Evolutionary conservation across 2,329 filamentous ascomycete species (phyloP).

Genomic region (Reticulascus tulasneorum): DNA sequence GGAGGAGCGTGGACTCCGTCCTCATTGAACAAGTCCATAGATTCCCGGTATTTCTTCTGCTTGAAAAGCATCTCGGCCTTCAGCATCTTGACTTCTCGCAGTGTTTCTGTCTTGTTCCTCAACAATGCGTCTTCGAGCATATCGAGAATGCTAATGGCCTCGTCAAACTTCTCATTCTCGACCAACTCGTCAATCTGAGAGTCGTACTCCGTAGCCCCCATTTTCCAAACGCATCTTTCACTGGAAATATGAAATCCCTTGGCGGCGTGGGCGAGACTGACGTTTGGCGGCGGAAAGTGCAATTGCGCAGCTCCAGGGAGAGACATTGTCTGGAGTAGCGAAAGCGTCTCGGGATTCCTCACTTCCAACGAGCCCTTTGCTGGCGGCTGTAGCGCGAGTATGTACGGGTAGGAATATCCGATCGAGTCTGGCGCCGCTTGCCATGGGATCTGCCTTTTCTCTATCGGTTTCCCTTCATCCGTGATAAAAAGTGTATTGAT

Average conservation of each 20-base stretch:
- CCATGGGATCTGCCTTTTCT: conserved; percentile 91
- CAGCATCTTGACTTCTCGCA: conserved; percentile 83
- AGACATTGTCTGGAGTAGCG: conserved; percentile 78
- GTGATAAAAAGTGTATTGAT: conserved; percentile 94
- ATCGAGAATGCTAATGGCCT: conserved; percentile 81
- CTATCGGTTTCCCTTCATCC: conserved; percentile 72
- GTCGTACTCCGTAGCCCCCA: conserved; percentile 90
- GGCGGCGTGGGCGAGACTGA: conserved; percentile 90
- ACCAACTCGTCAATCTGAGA: conserved; percentile 82
- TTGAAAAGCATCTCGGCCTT: conserved; percentile 86
- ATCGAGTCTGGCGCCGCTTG: conserved; percentile 80
- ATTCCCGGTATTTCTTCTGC: conserved; percentile 75
- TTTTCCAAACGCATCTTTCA: conserved; percentile 90
- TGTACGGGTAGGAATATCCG: conserved; percentile 95
- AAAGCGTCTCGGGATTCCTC: conserved; percentile 86
- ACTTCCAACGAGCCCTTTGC: conserved; percentile 85
- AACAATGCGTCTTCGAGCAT: conserved; percentile 93
- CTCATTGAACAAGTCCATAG: conserved; percentile 81
- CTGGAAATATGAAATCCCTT: conserved; percentile 95
- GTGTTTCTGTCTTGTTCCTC: conserved; percentile 72
- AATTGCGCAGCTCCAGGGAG: conserved; percentile 79
- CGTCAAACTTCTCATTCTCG: conserved; percentile 70
- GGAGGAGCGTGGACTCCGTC: conserved; percentile 86
- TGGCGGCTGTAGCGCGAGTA: conserved; percentile 79
- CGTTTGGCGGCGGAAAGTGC: conserved; percentile 87